phyloP scores from a whole-genome alignment of 345 rosid genomes.

The Salix dunnii region DNA sequence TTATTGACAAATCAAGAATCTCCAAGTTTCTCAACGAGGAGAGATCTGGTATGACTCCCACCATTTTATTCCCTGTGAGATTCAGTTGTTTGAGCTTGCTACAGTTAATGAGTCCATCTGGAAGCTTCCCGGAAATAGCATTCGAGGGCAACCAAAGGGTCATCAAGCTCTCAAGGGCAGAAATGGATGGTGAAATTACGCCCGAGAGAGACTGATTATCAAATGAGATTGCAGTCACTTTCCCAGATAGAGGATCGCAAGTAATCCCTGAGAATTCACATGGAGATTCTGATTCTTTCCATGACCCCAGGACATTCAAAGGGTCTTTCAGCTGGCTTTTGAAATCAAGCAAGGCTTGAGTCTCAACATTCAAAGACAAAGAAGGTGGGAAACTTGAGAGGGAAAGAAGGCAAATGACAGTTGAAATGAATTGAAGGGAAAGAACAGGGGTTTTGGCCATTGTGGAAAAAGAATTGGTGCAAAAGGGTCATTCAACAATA shows the following conservation, averaged over 20 bases:
- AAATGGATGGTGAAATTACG: conserved; percentile 57
- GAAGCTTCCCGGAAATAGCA: conserved; percentile 52
- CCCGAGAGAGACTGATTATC: conserved; percentile 56
- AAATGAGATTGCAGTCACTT: conserved; percentile 49
- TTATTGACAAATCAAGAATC: conserved; percentile 49
- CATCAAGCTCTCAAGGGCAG: conserved; percentile 41
- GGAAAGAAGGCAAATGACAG: conserved; percentile 17
- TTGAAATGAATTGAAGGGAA: conserved; percentile 8
- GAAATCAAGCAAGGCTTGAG: conserved; percentile 59
- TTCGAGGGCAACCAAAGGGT: conserved; percentile 48
- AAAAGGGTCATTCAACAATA: background rate
- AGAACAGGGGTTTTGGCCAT: conserved; percentile 13
- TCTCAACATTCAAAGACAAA: conserved; percentile 39
- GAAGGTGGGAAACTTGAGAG: conserved; percentile 35
- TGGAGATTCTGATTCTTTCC: conserved; percentile 60
- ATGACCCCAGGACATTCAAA: conserved; percentile 45
- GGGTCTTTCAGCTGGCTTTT: conserved; percentile 63
- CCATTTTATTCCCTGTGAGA: conserved; percentile 46
- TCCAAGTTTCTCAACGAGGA: conserved; percentile 45
- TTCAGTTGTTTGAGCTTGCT: conserved; percentile 54
- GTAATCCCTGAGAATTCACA: conserved; percentile 60
- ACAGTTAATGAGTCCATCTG: conserved; percentile 44
- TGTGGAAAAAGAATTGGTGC: background rate
- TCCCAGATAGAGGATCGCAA: conserved; percentile 46
- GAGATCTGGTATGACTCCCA: conserved; percentile 61